Base-by-base conservation (phyloP, 78 protist genomes). In the Emiliania huxleyi region DNA sequence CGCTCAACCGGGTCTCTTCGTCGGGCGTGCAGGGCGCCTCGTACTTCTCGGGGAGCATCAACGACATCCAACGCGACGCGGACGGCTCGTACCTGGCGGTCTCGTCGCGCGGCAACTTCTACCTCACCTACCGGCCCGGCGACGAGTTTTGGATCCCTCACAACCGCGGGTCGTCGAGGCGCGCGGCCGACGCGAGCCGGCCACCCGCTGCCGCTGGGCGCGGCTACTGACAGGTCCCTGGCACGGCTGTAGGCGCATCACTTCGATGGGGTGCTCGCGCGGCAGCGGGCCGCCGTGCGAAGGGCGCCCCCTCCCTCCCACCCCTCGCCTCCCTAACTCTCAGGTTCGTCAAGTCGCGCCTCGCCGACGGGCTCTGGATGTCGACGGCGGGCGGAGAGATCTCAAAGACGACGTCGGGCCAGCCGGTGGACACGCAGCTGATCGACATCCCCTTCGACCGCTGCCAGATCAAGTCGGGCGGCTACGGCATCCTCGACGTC, bases 21-120 rank as follows among this genome's bases (percentile, higher is more conserved):
- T 81, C 89, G 5, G 89, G 89, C 12, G 89, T 81, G 89, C 89
- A 81, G 89, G 89, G 89, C 89, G 89, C 89, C n/a, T 81, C 89
- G 22, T 81, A 81, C 89, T 81, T 81, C 56, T 44, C 89, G 18
- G 89, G 89, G 35, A 1, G 40, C 18, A 81, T 81, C 89, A 81
- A 44, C 38, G 0, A 25, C 33, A 44, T 81, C 15, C 40, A 19
- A 38, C 89, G 89, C 6, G 52, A 81, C 38, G 56, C 55, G 33
- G 89, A 11, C 49, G 89, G 89, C 35, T 5, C 52, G 6, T 81
- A 81, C 55, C 89, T 81, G 26, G 89, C 89, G 11, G 49, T 79
- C 45, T 37, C 44, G 33, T 40, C 89, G 40, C 89, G 89, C 46
- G 89, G 89, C 89, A 81, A 81, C 89, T 81, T 81, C 55, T 81